These are phyloP conservation scores for Williopsis jadinii DNA, from an alignment of 1,139 yeast genomes.

Conservation along the genomic window DNA sequence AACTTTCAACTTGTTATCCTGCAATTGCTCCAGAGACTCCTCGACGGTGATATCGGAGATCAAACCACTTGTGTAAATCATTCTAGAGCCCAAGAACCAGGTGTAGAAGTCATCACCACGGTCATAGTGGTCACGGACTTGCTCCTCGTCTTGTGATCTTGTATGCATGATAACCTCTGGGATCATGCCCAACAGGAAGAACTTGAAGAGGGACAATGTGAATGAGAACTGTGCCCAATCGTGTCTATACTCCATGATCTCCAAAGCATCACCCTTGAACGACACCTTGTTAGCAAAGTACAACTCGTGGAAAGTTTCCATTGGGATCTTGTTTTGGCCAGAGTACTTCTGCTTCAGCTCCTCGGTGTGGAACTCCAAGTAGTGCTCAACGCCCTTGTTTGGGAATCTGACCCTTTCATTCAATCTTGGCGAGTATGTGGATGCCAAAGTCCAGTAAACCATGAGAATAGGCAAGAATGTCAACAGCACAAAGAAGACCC, in stretches of 20 bases:
- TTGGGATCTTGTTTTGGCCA: slow-evolving; percentile 75
- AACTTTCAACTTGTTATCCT: slow-evolving; percentile 82
- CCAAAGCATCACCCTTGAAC: slow-evolving; percentile 85
- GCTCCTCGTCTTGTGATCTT: slow-evolving; percentile 92
- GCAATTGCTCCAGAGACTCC: slow-evolving; percentile 80
- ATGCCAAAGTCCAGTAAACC: slow-evolving; percentile 76
- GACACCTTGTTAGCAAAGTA: slow-evolving; percentile 80
- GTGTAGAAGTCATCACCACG: slow-evolving; percentile 95
- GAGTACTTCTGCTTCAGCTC: slow-evolving; percentile 65
- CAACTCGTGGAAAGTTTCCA: slow-evolving; percentile 88
- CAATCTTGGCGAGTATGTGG: slow-evolving; percentile 74
- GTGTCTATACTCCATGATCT: slow-evolving; percentile 77
- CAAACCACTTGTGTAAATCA: slow-evolving; percentile 88
- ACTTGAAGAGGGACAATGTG: slow-evolving; percentile 71
- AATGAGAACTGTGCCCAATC: slow-evolving; percentile 86
- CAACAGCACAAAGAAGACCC: slow-evolving; percentile 46
- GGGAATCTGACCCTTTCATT: slow-evolving; percentile 76
- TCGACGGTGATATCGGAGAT: slow-evolving; percentile 64
- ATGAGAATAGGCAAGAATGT: slow-evolving; percentile 63
- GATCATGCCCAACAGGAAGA: slow-evolving; percentile 80
- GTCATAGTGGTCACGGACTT: slow-evolving; percentile 92
- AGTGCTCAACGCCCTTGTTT: slow-evolving; percentile 68
- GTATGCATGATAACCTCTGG: slow-evolving; percentile 93
- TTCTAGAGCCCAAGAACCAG: slow-evolving; percentile 92
- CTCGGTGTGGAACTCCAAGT: slow-evolving; percentile 75